phyloP scores from a whole-genome alignment of 148 eudicot genomes.

The Camellia lanceoleosa region DNA sequence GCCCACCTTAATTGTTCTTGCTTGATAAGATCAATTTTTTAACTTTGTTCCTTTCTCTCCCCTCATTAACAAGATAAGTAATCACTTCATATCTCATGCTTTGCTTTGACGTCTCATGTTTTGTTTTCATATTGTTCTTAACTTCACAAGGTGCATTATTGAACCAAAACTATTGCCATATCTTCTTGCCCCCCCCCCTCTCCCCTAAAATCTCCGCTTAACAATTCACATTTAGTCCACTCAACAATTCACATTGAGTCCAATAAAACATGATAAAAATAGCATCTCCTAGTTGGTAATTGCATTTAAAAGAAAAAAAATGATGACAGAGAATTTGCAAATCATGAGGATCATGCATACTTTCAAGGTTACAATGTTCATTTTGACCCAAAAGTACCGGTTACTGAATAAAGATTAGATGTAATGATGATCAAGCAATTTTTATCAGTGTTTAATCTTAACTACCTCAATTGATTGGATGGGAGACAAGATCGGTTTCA shows the following conservation, averaged over 20 bases:
- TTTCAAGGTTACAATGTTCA: neutral
- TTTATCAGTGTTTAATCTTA: no score
- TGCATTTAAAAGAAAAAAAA: neutral
- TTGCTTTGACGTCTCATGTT: neutral
- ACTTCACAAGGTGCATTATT: neutral
- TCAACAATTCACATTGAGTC: neutral
- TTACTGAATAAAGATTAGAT: no score
- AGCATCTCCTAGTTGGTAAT: neutral
- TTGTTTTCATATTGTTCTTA: no score
- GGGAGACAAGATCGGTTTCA: no score
- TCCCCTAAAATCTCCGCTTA: no score
- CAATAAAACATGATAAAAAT: neutral
- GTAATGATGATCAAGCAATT: no score
- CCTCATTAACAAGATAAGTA: neutral
- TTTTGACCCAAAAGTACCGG: neutral
- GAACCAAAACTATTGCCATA: neutral
- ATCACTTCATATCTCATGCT: neutral
- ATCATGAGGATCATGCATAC: neutral
- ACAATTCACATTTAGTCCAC: no score
- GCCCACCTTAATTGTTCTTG: constrained; percentile 9
- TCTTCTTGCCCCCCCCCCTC: no score
- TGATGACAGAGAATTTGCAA: neutral
- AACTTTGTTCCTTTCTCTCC: neutral
- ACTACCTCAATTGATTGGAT: no score
- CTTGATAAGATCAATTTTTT: neutral